These are phyloP conservation scores for Coemansia sp. DNA, from an alignment of 192 early-diverging fungal genomes.

Conservation along the genomic window DNA sequence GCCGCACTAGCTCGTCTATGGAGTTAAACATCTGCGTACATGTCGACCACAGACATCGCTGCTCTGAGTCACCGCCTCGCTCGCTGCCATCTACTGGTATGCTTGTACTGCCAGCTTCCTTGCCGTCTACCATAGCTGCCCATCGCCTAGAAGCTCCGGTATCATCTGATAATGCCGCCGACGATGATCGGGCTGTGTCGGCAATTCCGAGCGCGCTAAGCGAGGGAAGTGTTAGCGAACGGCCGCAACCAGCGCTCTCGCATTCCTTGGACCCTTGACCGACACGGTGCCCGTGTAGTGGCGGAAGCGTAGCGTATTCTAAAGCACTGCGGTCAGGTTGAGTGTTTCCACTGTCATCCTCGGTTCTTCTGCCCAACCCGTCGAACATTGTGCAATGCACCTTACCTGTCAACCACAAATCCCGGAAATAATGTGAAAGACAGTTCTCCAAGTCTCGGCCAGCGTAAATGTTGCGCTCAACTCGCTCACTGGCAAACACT, in stretches of 20 bases:
- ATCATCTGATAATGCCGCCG: background rate
- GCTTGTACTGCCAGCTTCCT: background rate
- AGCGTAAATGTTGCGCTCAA: background rate
- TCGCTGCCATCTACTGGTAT: background rate
- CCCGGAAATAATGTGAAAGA: no score
- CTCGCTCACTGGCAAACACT: background rate
- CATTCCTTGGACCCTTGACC: conserved; percentile 25
- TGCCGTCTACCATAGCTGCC: background rate
- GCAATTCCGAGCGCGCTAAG: conserved; percentile 43
- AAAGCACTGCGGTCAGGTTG: background rate
- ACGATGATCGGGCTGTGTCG: conserved; percentile 3
- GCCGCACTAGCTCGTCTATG: conserved; percentile 51
- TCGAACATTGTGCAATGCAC: background rate
- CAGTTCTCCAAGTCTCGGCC: background rate
- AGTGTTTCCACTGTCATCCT: background rate
- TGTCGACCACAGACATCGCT: conserved; percentile 70
- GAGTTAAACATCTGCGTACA: conserved; percentile 58
- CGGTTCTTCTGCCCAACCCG: background rate
- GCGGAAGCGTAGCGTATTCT: conserved; percentile 22
- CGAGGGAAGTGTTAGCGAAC: conserved; percentile 41
- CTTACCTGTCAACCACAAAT: no score
- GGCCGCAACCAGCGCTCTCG: conserved; percentile 31
- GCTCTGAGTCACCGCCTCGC: background rate
- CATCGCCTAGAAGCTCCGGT: background rate
- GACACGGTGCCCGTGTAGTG: conserved; percentile 38